Conservation (phyloP, 2,329 filamentous ascomycete genomes). For the Xylariaceae sp. region DNA sequence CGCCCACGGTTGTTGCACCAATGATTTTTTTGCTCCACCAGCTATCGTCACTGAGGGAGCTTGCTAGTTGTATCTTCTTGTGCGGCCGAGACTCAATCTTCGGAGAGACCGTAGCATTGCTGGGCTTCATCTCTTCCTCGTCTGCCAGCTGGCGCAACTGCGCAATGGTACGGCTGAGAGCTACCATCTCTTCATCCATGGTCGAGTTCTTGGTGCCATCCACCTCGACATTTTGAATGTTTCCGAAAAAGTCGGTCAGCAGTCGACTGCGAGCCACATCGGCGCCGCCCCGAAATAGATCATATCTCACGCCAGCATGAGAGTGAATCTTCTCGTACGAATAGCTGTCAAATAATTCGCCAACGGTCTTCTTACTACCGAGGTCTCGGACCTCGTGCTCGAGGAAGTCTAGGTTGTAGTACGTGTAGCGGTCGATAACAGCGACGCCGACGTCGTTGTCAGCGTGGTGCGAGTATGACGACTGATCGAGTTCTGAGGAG, state of each 20-base stretch:
- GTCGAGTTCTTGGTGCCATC: constrained; percentile 59
- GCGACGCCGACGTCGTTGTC: constrained; percentile 97
- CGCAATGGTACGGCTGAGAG: constrained; percentile 68
- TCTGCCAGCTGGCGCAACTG: constrained; percentile 49
- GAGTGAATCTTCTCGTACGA: constrained; percentile 94
- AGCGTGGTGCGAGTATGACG: constrained; percentile 94
- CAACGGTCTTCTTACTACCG: constrained; percentile 83
- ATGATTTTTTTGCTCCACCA: constrained; percentile 66
- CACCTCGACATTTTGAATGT: constrained; percentile 94
- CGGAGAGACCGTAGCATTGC: constrained; percentile 25
- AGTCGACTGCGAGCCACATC: constrained; percentile 72
- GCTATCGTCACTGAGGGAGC: constrained; percentile 61
- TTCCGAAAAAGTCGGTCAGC: constrained; percentile 96
- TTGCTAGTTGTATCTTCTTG: constrained; percentile 50
- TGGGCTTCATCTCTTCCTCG: constrained; percentile 38
- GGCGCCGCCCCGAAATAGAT: constrained; percentile 87
- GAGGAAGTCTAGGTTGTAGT: constrained; percentile 96
- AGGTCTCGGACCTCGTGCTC: constrained; percentile 86
- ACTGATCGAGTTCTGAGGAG: constrained; percentile 93
- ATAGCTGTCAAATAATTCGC: constrained; percentile 94
- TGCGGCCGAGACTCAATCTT: constrained; percentile 14
- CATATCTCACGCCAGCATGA: constrained; percentile 86
- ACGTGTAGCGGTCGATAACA: constrained; percentile 97
- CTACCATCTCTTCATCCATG: constrained; percentile 71
- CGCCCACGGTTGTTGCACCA: constrained; percentile 61